phyloP scores from a whole-genome alignment of 805 yeast species.

The Maudiozyma bulderi region DNA sequence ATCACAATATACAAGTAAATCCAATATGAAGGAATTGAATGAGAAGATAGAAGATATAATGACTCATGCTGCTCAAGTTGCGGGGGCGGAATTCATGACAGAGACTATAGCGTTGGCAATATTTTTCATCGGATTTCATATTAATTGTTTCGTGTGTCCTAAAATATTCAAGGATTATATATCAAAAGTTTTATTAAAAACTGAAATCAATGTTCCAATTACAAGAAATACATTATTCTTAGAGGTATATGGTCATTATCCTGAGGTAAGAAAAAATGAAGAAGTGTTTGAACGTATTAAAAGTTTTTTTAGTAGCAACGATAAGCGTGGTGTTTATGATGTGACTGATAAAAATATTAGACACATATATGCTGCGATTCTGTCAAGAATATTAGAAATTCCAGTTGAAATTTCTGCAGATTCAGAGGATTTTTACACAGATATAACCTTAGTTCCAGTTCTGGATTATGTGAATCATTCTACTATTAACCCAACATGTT shows the following conservation, averaged over 20 bases:
- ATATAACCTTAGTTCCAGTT: conserved; percentile 53
- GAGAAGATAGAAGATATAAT: conserved; percentile 25
- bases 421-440: conserved; percentile 36
- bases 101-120: conserved; percentile 18
- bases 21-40: conserved; percentile 20
- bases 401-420: conserved; percentile 34
- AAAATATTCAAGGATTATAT: conserved; percentile 12
- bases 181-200: conserved; percentile 13
- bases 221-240: conserved; percentile 5
- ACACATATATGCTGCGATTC: conserved; percentile 36
- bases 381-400: conserved; percentile 55
- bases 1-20: conserved; percentile 17
- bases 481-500: conserved; percentile 33
- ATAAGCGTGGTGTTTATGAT: conserved; percentile 2
- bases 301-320: neutral
- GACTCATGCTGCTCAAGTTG: too few species aligned
- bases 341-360: neutral
- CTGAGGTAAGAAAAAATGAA: neutral
- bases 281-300: conserved; percentile 5
- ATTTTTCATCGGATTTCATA: conserved; percentile 12
- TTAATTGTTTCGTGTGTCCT: conserved; percentile 13
- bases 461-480: conserved; percentile 62
- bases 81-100: conserved; percentile 7
- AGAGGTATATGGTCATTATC: conserved; percentile 7
- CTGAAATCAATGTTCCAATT: conserved; percentile 8